Base-by-base conservation (phyloP, 768 basidiomycete species). In the Leccinum fibrillosum region DNA sequence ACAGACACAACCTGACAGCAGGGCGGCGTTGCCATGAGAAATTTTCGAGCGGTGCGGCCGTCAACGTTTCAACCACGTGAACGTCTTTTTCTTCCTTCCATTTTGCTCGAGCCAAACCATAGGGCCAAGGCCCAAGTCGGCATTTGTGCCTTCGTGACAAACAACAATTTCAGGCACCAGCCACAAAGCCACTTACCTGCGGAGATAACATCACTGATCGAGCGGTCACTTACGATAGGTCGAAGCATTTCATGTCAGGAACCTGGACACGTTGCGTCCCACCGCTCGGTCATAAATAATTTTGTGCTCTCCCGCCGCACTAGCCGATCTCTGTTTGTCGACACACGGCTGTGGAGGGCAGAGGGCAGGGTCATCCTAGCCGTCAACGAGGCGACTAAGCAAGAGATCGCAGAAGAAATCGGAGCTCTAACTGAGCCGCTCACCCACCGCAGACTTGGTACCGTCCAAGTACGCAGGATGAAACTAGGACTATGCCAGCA, bases 361-460 rank as follows among this genome's bases (percentile, higher is more conserved):
- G 96, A 98, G 73, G 96, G 96, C 49, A 98, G 96, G 95, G 98
- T 99, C 56, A 91, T 99, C 49, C 81, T 98, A 54, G 93, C 96
- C 52, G 97, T 94, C 35, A 91, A 91, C 63, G 97, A 99, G 72
- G 90, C 96, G 5, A 95, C 94, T 0, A 97, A 99, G 69, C 97
- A 99, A 69, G 97, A 99, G 65, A 81, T 98, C 13, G 88, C 85
- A 48, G n/a, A 96, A 99, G 23, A 23, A 69, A 98, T 99, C 72
- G 88, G 26, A 28, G 8, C 26, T 28, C 26, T 28, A 28, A 8
- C 4, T 30, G 28, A 30, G 96, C 54, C 82, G 96, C 63, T 98
- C 97, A 19, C 48, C 26, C 50, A 15, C 21, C n/a, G 28, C 23
- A 32, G 3, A 23, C 44, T 21, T 5, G 21, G 26, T 49, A 30